Percentiles rank a stretch among this genome's conserved stretches.
Evolutionary conservation across 495 filamentous ascomycete species (phyloP).

Genomic region (Jackrogersella multiformis): DNA sequence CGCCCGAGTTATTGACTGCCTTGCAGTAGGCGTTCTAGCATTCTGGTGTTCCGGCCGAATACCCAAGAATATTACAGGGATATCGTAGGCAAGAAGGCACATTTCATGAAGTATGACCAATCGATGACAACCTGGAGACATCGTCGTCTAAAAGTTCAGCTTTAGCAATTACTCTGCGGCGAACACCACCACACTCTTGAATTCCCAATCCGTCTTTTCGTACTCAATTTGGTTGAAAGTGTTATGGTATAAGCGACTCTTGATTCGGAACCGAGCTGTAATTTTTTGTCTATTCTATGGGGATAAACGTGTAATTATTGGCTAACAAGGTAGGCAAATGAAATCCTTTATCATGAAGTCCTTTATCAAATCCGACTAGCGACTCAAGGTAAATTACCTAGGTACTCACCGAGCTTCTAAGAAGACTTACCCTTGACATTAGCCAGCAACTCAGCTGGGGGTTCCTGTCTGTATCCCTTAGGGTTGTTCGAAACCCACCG

Average conservation of each 20-base stretch:
- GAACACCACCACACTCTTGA: too few species aligned
- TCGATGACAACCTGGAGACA: too few species aligned
- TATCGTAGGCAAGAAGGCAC: constrained; percentile 1
- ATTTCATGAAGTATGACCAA: constrained; percentile 3
- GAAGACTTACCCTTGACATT: constrained; percentile 63
- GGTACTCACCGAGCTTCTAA: constrained; percentile 20
- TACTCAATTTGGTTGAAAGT: neutral
- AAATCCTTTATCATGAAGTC: too few species aligned
- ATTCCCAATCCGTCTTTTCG: neutral
- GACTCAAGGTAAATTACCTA: constrained; percentile 1
- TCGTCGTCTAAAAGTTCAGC: too few species aligned
- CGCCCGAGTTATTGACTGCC: too few species aligned
- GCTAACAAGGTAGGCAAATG: constrained; percentile 13
- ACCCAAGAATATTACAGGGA: neutral
- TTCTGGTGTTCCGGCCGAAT: too few species aligned
- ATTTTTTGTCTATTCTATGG: constrained; percentile 30
- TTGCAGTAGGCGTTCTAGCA: too few species aligned
- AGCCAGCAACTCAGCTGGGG: constrained; percentile 83
- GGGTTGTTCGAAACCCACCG: constrained; percentile 96
- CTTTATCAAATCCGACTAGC: constrained; percentile 19
- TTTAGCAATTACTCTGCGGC: too few species aligned
- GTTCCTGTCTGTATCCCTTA: constrained; percentile 88
- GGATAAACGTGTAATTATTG: neutral
- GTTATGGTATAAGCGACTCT: neutral
- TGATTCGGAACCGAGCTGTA: neutral